Conservation (phyloP, 345 rosid species). For the Psidium guajava region DNA sequence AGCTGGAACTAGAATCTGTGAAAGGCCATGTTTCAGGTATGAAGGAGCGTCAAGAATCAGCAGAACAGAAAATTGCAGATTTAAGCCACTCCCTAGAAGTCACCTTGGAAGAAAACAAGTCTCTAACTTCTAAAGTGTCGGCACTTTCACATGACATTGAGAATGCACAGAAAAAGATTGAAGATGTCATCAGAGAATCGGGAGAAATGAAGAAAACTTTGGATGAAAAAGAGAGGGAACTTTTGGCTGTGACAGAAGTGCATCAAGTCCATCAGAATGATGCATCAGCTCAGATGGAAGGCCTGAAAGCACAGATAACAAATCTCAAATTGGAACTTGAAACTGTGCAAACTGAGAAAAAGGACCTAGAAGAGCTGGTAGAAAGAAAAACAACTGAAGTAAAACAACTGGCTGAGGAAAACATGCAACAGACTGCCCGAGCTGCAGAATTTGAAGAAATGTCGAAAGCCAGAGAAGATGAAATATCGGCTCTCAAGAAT, state of each 20-base stretch:
- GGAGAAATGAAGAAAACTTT: conserved; percentile 33
- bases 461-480: conserved; percentile 32
- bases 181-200: conserved; percentile 31
- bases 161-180: conserved; percentile 26
- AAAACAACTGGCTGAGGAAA: conserved; percentile 36
- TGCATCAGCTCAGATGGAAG: conserved; percentile 29
- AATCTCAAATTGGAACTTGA: conserved; percentile 42
- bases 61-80: conserved; percentile 36
- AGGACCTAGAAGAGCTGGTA: conserved; percentile 33
- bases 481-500: conserved; percentile 33
- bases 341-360: conserved; percentile 20
- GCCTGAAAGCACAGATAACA: conserved; percentile 24
- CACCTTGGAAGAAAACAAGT: conserved; percentile 39
- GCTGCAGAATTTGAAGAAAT: conserved; percentile 41
- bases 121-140: conserved; percentile 35
- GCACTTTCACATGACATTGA: conserved; percentile 42
- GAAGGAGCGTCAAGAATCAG: conserved; percentile 52
- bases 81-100: conserved; percentile 21
- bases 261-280: conserved; percentile 40
- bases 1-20: conserved; percentile 27
- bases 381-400: conserved; percentile 34
- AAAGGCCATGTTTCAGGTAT: conserved; percentile 26
- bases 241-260: conserved; percentile 32
- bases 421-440: conserved; percentile 23
- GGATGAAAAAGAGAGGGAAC: conserved; percentile 42